Base-by-base conservation (phyloP, 1,284 basidiomycete genomes). In the Phylloporus sp. region DNA sequence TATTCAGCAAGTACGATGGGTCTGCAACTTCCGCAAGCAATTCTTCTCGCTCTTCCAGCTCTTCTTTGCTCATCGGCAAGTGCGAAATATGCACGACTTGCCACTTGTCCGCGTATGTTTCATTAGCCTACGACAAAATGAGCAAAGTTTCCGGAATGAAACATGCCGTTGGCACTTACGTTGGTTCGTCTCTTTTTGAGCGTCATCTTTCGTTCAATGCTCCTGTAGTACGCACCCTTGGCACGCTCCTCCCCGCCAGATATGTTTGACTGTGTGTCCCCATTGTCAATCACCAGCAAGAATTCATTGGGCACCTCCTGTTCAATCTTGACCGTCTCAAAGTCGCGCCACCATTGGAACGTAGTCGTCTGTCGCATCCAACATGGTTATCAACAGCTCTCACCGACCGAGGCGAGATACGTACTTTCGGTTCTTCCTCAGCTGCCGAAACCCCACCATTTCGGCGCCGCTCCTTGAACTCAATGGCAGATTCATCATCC, bases 281-380 rank as follows among this genome's bases (percentile, higher is more conserved):
- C 91, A 37, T 90, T 87, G 75, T 93, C 88, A 60, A 96, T 82
- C 4, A 94, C 88, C 63, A 97, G 82, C 45, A 96, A 78, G 75
- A 95, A 91, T 79, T 96, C 95, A 77, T 94, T 95, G 20, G 90
- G 88, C 1, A 94, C 90, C 71, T 94, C 93, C 76, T 92, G 90
- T 75, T 94, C 93, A 60, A 94, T 88, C 75, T 93, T 93, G 78
- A 93, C 88, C 0, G 92, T 93, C 78, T 94, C 93, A 72, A 94
- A 94, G 79, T 94, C 93, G 59, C 93, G 90, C 41, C 91, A 86
- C 74, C 91, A 91, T 69, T 89, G 86, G 82, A 93, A 94, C 60
- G 85, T 81, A 1, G 89, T 91, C 65, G 89, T 85, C 89, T 92
- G 74, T 27, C 5, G 56, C 43, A 15, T 57, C 52, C 10, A n/a